Evolutionary conservation across 2,329 filamentous ascomycete genomes (phyloP).

Genomic region (Cercospora nicotianae): DNA sequence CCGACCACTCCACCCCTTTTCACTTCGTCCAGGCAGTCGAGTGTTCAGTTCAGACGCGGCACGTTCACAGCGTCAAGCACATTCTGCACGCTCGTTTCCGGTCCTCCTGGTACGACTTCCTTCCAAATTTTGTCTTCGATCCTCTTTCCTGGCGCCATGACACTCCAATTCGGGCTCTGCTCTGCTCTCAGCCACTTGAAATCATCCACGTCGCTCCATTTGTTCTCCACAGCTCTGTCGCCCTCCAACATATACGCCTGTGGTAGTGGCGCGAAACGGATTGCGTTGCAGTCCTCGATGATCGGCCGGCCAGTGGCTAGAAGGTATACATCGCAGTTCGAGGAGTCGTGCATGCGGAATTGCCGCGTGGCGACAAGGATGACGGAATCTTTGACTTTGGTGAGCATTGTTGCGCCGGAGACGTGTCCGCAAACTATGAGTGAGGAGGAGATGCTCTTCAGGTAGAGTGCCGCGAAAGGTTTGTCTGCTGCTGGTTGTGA

Average conservation of each 20-base stretch:
- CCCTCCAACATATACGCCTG: conserved; percentile 51
- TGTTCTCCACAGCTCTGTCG: conserved; percentile 52
- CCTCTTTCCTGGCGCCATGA: conserved; percentile 59
- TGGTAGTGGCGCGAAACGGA: conserved; percentile 79
- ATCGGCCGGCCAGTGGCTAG: conserved; percentile 82
- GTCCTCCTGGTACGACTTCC: conserved; percentile 63
- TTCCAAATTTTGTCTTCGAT: conserved; percentile 59
- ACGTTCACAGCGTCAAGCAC: conserved; percentile 54
- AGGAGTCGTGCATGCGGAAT: conserved; percentile 87
- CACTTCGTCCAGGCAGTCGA: background rate
- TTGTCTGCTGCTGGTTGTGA: conserved; percentile 56
- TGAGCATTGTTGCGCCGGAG: conserved; percentile 79
- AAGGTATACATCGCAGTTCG: conserved; percentile 79
- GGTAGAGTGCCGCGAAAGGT: conserved; percentile 66
- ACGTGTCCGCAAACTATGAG: conserved; percentile 78
- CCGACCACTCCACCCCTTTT: background rate
- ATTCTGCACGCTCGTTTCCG: conserved; percentile 62
- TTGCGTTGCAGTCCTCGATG: conserved; percentile 79
- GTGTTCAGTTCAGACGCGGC: background rate
- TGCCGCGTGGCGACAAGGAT: conserved; percentile 80
- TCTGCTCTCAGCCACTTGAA: conserved; percentile 95
- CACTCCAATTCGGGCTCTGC: conserved; percentile 82
- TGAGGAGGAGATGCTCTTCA: conserved; percentile 69
- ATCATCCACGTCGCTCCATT: conserved; percentile 90
- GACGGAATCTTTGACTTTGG: conserved; percentile 68